Percentiles rank a stretch among this genome's conserved stretches.
Evolutionary conservation across 345 rosid species (phyloP).

Genomic region (Salix udensis): DNA sequence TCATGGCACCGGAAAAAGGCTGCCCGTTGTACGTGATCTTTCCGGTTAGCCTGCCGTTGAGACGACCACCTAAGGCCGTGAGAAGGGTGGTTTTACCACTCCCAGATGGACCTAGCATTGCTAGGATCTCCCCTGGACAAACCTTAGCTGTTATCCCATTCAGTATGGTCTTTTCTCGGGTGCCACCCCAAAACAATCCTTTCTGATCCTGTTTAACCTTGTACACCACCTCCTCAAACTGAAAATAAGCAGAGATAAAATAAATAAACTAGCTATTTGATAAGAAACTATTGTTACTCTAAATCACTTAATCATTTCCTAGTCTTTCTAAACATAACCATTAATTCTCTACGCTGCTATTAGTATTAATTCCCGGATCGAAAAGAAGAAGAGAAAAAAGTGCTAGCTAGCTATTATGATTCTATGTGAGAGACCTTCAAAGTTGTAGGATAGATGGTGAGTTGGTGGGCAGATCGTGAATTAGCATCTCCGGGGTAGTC

Average conservation of each 20-base stretch:
- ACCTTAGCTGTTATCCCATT: constrained; percentile 81
- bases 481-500: constrained; percentile 38
- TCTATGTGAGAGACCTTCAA: constrained; percentile 56
- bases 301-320: not conserved
- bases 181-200: constrained; percentile 44
- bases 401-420: not conserved
- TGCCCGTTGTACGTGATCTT: constrained; percentile 87
- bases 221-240: constrained; percentile 94
- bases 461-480: constrained; percentile 45
- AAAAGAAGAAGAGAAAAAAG: not conserved
- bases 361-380: not conserved
- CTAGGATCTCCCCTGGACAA: constrained; percentile 86
- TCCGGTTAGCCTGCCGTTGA: constrained; percentile 61
- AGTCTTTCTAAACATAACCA: not conserved
- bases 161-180: constrained; percentile 71
- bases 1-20: constrained; percentile 69
- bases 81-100: constrained; percentile 99
- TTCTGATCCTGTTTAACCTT: constrained; percentile 66
- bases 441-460: constrained; percentile 53
- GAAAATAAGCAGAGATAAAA: constrained; percentile 16
- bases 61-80: constrained; percentile 95
- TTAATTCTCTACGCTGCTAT: not conserved
- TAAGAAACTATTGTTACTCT: not conserved
- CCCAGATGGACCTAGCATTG: constrained; percentile 97
- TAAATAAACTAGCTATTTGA: not conserved